Conservation (phyloP, 768 basidiomycete genomes). For the Collybia sordida region DNA sequence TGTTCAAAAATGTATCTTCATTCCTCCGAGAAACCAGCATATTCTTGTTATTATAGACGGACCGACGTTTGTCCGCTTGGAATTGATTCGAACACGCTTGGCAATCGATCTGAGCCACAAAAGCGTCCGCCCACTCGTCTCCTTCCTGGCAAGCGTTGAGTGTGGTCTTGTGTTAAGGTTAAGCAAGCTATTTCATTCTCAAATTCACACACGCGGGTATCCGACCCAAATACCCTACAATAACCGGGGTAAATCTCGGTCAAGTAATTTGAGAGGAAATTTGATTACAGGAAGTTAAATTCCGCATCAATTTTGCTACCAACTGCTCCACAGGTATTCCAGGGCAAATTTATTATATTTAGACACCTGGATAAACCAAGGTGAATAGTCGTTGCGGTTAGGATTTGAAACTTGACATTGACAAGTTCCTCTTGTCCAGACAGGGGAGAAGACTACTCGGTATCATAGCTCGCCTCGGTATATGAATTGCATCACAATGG, state of each 20-base stretch:
- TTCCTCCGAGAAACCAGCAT: not conserved
- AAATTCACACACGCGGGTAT: not conserved
- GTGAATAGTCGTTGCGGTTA: slow-evolving; percentile 12
- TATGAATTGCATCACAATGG: not conserved
- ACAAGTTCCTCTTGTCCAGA: too few relatives aligned
- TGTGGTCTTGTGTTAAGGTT: too few relatives aligned
- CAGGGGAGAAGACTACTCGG: too few relatives aligned
- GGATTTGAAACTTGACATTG: too few relatives aligned
- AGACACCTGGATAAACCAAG: slow-evolving; percentile 12
- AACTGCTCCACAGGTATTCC: not conserved
- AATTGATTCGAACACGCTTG: not conserved
- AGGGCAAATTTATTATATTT: slow-evolving; percentile 3
- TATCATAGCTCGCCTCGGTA: too few relatives aligned
- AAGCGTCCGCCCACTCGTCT: too few relatives aligned
- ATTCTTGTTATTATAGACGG: too few relatives aligned
- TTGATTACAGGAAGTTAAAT: not conserved
- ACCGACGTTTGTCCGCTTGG: slow-evolving; percentile 6
- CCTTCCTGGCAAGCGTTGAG: too few relatives aligned
- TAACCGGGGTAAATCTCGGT: slow-evolving; percentile 18
- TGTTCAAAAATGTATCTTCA: not conserved
- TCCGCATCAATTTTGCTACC: too few relatives aligned
- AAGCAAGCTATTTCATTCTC: not conserved
- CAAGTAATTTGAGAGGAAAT: not conserved
- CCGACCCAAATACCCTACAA: too few relatives aligned
- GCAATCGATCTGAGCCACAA: not conserved